Conservation (phyloP, 2,329 filamentous ascomycete genomes). For the Paecilomyces niveus region DNA sequence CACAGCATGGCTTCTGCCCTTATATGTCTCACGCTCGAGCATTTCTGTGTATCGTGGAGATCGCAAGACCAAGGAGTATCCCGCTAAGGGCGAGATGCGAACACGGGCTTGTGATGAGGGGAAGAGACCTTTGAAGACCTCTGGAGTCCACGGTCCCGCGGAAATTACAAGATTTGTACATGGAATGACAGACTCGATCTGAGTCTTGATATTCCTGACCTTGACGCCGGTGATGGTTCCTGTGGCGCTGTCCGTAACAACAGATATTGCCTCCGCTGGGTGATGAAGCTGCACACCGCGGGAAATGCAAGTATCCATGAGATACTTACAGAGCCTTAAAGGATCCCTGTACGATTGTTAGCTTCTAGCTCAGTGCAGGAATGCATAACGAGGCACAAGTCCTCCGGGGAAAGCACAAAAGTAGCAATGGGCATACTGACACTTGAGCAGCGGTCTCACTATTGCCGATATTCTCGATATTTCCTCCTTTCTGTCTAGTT, state of each 20-base stretch:
- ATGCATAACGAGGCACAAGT: background rate
- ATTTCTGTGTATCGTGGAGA: conserved; percentile 43
- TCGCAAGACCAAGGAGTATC: conserved; percentile 63
- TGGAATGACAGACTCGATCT: conserved; percentile 36
- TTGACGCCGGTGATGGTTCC: conserved; percentile 48
- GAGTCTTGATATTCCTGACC: conserved; percentile 36
- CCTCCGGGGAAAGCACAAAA: background rate
- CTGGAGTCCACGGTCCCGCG: conserved; percentile 64
- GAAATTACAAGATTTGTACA: conserved; percentile 61
- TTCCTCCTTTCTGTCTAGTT: conserved; percentile 47
- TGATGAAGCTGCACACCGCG: conserved; percentile 61
- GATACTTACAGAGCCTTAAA: conserved; percentile 56
- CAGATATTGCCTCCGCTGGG: conserved; percentile 50
- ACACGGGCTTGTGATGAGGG: conserved; percentile 46
- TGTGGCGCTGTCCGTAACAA: conserved; percentile 43
- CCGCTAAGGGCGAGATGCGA: conserved; percentile 57
- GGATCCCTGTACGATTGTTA: conserved; percentile 50
- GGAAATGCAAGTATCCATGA: conserved; percentile 51
- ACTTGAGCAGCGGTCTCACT: conserved; percentile 58
- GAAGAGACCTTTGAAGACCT: conserved; percentile 61
- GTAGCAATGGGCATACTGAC: conserved; percentile 35
- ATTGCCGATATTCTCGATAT: conserved; percentile 55
- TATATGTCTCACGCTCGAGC: conserved; percentile 29
- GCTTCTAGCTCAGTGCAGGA: background rate
- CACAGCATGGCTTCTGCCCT: conserved; percentile 55